Evolutionary conservation across 305 asterid species (phyloP), one percentile per base, ranked within the genome.

Genomic region (Striga hermonthica): DNA sequence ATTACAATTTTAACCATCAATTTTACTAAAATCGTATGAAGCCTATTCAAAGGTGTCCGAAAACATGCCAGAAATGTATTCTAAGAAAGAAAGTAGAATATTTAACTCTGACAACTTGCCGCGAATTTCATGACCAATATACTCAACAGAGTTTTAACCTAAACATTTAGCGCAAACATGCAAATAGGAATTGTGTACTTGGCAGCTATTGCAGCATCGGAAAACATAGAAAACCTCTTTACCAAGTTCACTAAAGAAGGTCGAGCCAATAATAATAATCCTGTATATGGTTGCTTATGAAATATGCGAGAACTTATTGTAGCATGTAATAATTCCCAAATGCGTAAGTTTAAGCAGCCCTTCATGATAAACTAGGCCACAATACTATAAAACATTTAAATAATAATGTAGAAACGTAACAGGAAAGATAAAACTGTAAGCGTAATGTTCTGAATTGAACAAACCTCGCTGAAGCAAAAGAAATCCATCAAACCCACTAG

Each of bases 381-480:
- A 41, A 58, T 15, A 57, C 14, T 34, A 63, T 15, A 11, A 12
- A 54, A 52, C 40, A 9, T 45, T 65, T 40, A 38, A 45, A 70
- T 13, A 45, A 66, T 16, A 65, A 31, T 31, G 54, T 45, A 58
- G 43, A 45, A 55, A 39, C 41, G 64, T 36, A 62, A 59, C 53
- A 54, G 49, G 47, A 52, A 49, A 70, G 43, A 56, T 16, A 53
- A 52, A 34, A 67, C 31, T 36, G 58, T 34, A 47, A 55, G 34
- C 55, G 31, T 45, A 61, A 64, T 44, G 35, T 59, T 67, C 34
- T 9, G 28, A 74, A 62, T 54, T 38, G 57, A 71, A 73, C 86
- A 56, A 79, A 92, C 98, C 98, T 92, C 98, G 69, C 98, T 92
- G 74, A 92, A 92, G 76, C 98, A 92, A 76, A 92, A 92, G 79